phyloP scores from a whole-genome alignment of 352 stramenopile genomes.

The Phytophthora idaei region DNA sequence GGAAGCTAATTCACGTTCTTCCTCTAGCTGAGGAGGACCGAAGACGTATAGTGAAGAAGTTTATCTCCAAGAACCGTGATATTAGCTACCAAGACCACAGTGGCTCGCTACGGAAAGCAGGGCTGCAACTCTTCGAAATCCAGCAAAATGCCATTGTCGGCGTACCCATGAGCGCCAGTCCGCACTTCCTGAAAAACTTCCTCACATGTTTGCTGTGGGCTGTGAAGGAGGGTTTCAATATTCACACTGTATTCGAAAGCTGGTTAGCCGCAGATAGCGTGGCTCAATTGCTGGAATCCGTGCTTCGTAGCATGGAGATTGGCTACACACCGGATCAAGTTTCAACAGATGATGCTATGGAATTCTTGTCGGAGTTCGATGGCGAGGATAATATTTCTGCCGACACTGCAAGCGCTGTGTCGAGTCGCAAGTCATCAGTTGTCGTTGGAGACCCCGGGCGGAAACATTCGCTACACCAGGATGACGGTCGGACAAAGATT shows the following conservation, averaged over 20 bases:
- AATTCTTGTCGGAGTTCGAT: slow-evolving; percentile 66
- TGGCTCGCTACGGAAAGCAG: slow-evolving; percentile 8
- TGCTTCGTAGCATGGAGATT: slow-evolving; percentile 75
- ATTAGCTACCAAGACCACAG: slow-evolving; percentile 17
- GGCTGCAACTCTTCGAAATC: slow-evolving; percentile 76
- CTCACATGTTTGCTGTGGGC: slow-evolving; percentile 66
- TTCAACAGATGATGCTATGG: slow-evolving; percentile 53
- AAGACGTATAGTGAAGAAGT: slow-evolving; percentile 63
- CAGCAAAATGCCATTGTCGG: slow-evolving; percentile 77
- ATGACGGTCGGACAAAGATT: slow-evolving; percentile 8
- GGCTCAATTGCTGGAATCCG: slow-evolving; percentile 59
- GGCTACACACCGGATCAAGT: slow-evolving; percentile 54
- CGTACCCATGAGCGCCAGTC: slow-evolving; percentile 51
- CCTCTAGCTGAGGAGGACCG: slow-evolving; percentile 69
- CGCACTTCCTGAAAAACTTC: slow-evolving; percentile 75
- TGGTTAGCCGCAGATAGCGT: slow-evolving; percentile 68
- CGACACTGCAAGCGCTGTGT: slow-evolving; percentile 12
- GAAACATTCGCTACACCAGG: slow-evolving; percentile 10
- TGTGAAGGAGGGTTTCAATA: slow-evolving; percentile 75
- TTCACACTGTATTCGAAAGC: slow-evolving; percentile 64
- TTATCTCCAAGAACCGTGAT: slow-evolving; percentile 46
- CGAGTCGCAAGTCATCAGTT: slow-evolving; percentile 10
- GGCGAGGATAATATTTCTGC: slow-evolving; percentile 7
- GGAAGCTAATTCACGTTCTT: slow-evolving; percentile 68
- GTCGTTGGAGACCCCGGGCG: slow-evolving; percentile 3